Evolutionary conservation across 2,329 filamentous ascomycete genomes (phyloP).

Genomic region (Talaromyces sp.): DNA sequence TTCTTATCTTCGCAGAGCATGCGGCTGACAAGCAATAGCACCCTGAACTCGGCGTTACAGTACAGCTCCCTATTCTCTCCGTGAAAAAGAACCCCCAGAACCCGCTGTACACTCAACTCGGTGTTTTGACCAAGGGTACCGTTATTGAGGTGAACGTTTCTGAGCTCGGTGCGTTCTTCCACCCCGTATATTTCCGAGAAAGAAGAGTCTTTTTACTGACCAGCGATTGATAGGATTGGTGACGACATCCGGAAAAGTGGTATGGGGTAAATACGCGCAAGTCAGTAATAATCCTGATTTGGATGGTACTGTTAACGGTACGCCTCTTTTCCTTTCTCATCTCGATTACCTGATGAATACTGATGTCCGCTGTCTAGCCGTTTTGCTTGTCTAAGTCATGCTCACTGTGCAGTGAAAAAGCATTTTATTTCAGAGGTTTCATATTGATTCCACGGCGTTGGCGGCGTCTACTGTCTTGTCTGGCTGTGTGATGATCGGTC

Average conservation of each 20-base stretch:
- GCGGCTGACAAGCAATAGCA: conserved; percentile 39
- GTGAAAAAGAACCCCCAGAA: conserved; percentile 86
- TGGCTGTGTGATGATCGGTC: background rate
- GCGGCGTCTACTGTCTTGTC: background rate
- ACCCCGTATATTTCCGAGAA: too few relatives aligned
- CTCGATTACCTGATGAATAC: background rate
- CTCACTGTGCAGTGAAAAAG: background rate
- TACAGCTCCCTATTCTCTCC: conserved; percentile 74
- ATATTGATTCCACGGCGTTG: background rate
- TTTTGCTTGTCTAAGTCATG: conserved; percentile 17
- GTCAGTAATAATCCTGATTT: conserved; percentile 55
- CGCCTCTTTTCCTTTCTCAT: conserved; percentile 18
- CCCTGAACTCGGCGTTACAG: conserved; percentile 78
- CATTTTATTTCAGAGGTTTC: background rate
- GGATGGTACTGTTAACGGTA: conserved; percentile 59
- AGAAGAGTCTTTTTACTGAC: too few relatives aligned
- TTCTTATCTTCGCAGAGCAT: background rate
- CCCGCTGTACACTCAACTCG: conserved; percentile 86
- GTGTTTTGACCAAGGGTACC: conserved; percentile 81
- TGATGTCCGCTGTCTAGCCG: background rate
- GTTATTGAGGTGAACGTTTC: conserved; percentile 89
- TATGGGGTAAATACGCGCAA: conserved; percentile 83
- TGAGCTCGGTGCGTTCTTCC: conserved; percentile 54
- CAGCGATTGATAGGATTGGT: conserved; percentile 60
- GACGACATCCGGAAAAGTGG: conserved; percentile 86